A percentile compares a stretch with the other conserved stretches of the same genome.
Conservation (phyloP, 805 yeast genomes). For the Ogataea methylovora region DNA sequence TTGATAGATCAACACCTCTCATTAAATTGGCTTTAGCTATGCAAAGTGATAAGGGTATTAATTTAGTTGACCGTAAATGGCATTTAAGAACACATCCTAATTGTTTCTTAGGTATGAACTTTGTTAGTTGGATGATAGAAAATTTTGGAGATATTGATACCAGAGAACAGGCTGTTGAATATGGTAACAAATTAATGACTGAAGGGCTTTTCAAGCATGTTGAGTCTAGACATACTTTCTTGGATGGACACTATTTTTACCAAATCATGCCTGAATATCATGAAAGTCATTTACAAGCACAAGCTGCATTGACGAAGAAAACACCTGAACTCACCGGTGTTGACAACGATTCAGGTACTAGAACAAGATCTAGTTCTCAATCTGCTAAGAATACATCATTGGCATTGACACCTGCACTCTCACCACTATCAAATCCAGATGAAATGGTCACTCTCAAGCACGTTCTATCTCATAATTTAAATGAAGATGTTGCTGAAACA, state of each 20-base stretch:
- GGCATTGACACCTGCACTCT: conserved; percentile 5
- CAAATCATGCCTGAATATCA: conserved; percentile 53
- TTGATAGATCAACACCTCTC: conserved; percentile 44
- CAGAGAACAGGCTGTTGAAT: conserved; percentile 75
- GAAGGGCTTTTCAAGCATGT: conserved; percentile 73
- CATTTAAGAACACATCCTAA: conserved; percentile 73
- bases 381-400: neutral
- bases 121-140: conserved; percentile 79
- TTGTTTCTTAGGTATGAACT: conserved; percentile 79
- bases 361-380: neutral
- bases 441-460: neutral
- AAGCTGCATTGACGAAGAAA: too few relatives aligned
- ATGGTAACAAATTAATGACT: conserved; percentile 73
- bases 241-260: conserved; percentile 92
- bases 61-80: conserved; percentile 79
- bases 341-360: conserved; percentile 1
- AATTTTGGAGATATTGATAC: conserved; percentile 73
- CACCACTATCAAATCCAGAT: conserved; percentile 1
- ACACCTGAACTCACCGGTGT: conserved; percentile 3
- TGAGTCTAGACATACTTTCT: conserved; percentile 70
- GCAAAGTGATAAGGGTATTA: conserved; percentile 58
- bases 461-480: neutral
- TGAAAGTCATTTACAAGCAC: conserved; percentile 19
- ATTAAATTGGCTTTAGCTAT: conserved; percentile 53
- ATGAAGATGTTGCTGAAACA: neutral